These are phyloP conservation scores for Sporobolomyces pararoseus DNA, from an alignment of 768 basidiomycete genomes.

Conservation along the genomic window DNA sequence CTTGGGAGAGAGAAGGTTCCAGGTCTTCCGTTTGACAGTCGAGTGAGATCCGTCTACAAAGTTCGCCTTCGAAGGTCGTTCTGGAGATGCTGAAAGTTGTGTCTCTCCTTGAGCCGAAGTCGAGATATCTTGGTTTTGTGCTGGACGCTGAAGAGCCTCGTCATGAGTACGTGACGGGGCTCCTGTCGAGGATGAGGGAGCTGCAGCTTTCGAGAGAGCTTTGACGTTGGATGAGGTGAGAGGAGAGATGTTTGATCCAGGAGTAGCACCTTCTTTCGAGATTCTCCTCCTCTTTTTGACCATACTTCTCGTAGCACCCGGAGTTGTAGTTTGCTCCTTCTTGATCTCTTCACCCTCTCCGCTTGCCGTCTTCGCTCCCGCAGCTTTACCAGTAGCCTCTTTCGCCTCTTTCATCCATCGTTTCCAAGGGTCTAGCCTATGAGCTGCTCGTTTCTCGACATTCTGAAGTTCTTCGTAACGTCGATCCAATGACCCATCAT, in stretches of 20 bases:
- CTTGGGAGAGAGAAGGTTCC: conserved; percentile 33
- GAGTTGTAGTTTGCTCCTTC: neutral
- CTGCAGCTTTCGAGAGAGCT: too few species aligned
- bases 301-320: neutral
- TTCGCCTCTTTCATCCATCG: neutral
- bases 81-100: neutral
- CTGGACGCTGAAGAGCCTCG: too few species aligned
- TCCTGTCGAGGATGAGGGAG: neutral
- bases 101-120: neutral
- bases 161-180: too few species aligned
- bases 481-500: neutral
- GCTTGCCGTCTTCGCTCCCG: neutral
- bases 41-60: neutral
- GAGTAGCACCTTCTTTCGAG: conserved; percentile 5
- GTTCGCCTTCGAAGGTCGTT: neutral
- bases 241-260: neutral
- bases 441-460: neutral
- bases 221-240: neutral
- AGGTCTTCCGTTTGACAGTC: conserved; percentile 3
- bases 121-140: neutral
- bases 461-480: neutral
- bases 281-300: conserved; percentile 26
- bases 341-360: neutral
- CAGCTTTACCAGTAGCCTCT: too few species aligned
- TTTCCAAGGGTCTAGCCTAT: neutral